phyloP scores from a whole-genome alignment of 169 alveolate genomes.

The Eimeria sp. region DNA sequence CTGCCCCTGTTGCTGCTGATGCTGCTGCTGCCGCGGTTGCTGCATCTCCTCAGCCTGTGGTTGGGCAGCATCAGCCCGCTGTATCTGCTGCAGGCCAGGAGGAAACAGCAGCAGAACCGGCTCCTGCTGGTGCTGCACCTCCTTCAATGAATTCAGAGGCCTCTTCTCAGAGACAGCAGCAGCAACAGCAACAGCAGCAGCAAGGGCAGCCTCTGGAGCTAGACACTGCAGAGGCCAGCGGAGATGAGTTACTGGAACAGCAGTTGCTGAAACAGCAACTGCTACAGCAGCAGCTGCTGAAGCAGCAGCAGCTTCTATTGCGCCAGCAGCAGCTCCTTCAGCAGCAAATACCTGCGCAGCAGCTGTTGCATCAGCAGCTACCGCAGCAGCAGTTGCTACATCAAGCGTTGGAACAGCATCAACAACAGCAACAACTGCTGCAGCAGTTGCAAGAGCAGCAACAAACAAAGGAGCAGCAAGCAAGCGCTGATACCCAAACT shows the following conservation, averaged over 20 bases:
- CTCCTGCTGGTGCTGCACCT: not conserved
- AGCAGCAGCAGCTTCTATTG: constrained; percentile 12
- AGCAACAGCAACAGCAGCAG: constrained; percentile 23
- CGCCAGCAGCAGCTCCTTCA: constrained; percentile 25
- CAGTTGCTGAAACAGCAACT: not conserved
- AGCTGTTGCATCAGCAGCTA: not conserved
- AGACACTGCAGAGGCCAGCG: not conserved
- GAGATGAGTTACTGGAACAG: not conserved
- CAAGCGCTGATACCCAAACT: not conserved
- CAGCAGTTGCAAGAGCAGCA: constrained; percentile 23
- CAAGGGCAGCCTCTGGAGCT: not conserved
- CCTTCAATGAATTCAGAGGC: not conserved
- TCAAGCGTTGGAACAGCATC: not conserved
- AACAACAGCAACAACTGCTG: not conserved
- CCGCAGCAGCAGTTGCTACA: constrained; percentile 4
- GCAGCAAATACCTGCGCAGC: constrained; percentile 3
- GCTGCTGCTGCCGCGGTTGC: not conserved
- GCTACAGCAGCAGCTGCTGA: not conserved
- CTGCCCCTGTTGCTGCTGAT: not conserved
- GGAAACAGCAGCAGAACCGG: not conserved
- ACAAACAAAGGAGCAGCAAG: not conserved
- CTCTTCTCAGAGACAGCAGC: not conserved
- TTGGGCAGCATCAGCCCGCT: not conserved
- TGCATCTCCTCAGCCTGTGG: not conserved
- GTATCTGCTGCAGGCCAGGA: not conserved